Evolutionary conservation across 441 rosid species (phyloP), one percentile per base, ranked within the genome.

Genomic region (Eutrema salsugineum): DNA sequence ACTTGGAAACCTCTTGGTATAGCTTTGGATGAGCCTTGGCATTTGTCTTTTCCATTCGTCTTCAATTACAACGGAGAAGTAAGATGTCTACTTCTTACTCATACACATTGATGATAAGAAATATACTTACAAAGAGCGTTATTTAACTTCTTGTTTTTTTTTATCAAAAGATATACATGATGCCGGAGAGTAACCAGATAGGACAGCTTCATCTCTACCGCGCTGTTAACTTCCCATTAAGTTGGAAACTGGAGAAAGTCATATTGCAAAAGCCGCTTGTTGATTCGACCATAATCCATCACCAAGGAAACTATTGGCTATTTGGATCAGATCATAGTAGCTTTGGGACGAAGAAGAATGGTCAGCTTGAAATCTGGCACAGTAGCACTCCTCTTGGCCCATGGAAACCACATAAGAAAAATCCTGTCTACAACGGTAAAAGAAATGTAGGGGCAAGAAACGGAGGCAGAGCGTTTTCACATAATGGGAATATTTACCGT

Each of bases 21-120:
- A 58, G 97, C 92, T 61, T 79, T 95, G 83, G 96, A 95, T 70
- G 99, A 95, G 83, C 84, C 88, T 36, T 93, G 99, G 97, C 99
- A 95, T 67, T 88, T 93, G 73, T 95, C 99, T 16, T 95, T 76
- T 78, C 99, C 99, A 2, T 95, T 88, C 46, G 89, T 95, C 20
- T 95, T 95, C 70, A 75, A 83, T 68, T 86, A 87, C 81, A 86
- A 77, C 33, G 94, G 90, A 48, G 73, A 93, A 66, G 98, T 95
- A 86, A 84, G 91, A 55, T 56, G 14, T 53, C 36, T 5, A 3
- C 63, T 42, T 53, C 70, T n/a, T 65, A 30, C 55, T 0, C 24
- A 55, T 55, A 36, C 9, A 33, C 40, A 30, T 19, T 55, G n/a
- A 36, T 48, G 5, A 36, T 43, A 1, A 35, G 11, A 8, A 38